Evolutionary conservation across 2,329 filamentous ascomycete genomes (phyloP), one percentile per base, ranked within the genome.

Genomic region (Pestalotiopsis sp.): DNA sequence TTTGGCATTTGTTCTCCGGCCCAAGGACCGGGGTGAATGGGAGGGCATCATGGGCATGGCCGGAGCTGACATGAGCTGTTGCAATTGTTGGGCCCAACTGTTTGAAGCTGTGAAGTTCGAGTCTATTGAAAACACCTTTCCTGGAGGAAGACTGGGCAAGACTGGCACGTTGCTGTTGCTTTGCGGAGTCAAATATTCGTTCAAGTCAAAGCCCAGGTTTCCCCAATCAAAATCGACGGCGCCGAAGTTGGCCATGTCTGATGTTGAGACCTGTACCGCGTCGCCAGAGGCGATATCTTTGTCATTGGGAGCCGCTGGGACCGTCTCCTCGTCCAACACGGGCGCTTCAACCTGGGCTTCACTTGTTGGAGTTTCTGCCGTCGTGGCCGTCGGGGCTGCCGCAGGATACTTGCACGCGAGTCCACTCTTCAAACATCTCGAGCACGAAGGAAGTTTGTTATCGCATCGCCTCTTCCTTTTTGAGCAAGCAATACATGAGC

Each of bases 381-480:
- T 23, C 31, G 3, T 25, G 23, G 25, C 14, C 38, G 11, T 72
- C 12, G 68, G 31, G 36, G 69, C 64, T 36, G 68, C 75, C 11
- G 70, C 66, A 36, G 79, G 75, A 75, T 82, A 83, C n/a, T 73
- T 75, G 66, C 81, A 83, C 67, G 77, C 72, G 61, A 78, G 72
- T 31, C 66, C 77, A 71, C 78, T 82, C 57, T 68, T 69, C 61
- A 70, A 71, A 69, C 82, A 84, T 66, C 79, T 78, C 58, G 80
- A 80, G 73, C 82, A 83, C 73, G 70, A 49, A 2, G 81, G 81
- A 60, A 71, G 73, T 61, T 66, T 73, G 25, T 77, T 78, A 73
- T 83, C 80, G 70, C 81, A 83, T 36, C 79, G 78, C 14, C 74
- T 72, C 73, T 83, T 83, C 2, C 69, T 71, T 73, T 69, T 78